Base-by-base conservation (phyloP, 1,284 basidiomycete species). In the Vanrija humicola region DNA sequence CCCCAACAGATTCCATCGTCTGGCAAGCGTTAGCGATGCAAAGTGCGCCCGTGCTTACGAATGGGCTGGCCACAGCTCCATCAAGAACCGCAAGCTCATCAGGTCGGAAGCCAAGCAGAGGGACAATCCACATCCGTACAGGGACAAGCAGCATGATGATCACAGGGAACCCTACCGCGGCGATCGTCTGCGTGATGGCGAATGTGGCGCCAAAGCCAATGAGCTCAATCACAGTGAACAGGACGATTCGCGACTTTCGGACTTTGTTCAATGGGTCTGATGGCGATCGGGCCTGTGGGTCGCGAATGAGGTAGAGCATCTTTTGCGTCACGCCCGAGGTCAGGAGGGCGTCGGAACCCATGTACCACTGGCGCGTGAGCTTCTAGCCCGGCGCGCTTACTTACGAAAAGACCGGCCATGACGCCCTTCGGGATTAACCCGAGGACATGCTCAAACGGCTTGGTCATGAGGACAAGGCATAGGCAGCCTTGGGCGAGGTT, bases 121-220 rank as follows among this genome's bases (percentile, higher is more conserved):
- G 92, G 4, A 97, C 81, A 15, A 91, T 61, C 55, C 81, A 81
- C 43, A 84, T 83, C 45, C 95, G 81, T 6, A 95, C 64, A 0
- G 94, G 94, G n/a, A 97, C 83, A 18, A 98, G 81, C 18, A 90
- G 75, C 67, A 90, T 83, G 68, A 97, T 96, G 61, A 96, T 84
- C 42, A 96, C 81, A 0, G 93, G 92, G 72, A 97, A 97, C 1
- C 89, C 91, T 54, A 96, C 91, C 0, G 89, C 88, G 50, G 88
- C 90, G 50, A 90, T 87, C 0, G 92, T 97, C 72, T 96, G 92
- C 0, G 90, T 92, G 64, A 97, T 86, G 0, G 89, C 89, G 70
- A 96, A 91, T 0, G 92, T 94, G 6, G 87, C 86, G 0, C 87
- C 92, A 64, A 97, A 97, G 12, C 88, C 90, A 6, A 88, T 62